Percentiles rank a stretch among this genome's conserved stretches.
phyloP scores from a whole-genome alignment of 2,329 filamentous ascomycete genomes.

The Exophiala aquamarina region DNA sequence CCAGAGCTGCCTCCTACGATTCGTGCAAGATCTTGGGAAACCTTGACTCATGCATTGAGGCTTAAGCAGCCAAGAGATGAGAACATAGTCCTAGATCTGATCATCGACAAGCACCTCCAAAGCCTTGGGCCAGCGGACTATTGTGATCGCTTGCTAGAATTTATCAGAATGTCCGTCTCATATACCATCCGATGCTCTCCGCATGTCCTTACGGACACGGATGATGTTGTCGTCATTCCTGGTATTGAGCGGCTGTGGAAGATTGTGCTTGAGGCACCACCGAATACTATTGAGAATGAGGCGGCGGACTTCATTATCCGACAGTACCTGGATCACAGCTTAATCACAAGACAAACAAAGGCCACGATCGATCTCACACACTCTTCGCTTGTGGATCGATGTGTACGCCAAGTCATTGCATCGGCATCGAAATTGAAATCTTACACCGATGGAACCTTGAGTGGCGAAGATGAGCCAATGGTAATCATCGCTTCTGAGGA shows the following conservation, averaged over 20 bases:
- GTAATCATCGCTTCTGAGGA: constrained; percentile 49
- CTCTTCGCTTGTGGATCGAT: constrained; percentile 69
- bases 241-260: constrained; percentile 76
- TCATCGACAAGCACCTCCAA: constrained; percentile 22
- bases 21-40: constrained; percentile 68
- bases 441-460: constrained; percentile 44
- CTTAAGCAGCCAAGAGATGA: constrained; percentile 33
- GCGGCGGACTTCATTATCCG: constrained; percentile 72
- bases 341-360: constrained; percentile 43
- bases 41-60: constrained; percentile 51
- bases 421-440: constrained; percentile 60
- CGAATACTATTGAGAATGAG: constrained; percentile 63
- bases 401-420: constrained; percentile 66
- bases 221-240: constrained; percentile 45
- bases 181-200: constrained; percentile 17
- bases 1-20: constrained; percentile 60
- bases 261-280: constrained; percentile 69
- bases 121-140: constrained; percentile 19
- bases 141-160: constrained; percentile 20
- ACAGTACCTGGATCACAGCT: constrained; percentile 63
- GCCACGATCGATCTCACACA: constrained; percentile 60
- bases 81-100: constrained; percentile 20
- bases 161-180: constrained; percentile 19
- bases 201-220: constrained; percentile 35
- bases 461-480: constrained; percentile 55